Conservation (phyloP, 495 filamentous ascomycete genomes). For the Penicillium tannophilum region DNA sequence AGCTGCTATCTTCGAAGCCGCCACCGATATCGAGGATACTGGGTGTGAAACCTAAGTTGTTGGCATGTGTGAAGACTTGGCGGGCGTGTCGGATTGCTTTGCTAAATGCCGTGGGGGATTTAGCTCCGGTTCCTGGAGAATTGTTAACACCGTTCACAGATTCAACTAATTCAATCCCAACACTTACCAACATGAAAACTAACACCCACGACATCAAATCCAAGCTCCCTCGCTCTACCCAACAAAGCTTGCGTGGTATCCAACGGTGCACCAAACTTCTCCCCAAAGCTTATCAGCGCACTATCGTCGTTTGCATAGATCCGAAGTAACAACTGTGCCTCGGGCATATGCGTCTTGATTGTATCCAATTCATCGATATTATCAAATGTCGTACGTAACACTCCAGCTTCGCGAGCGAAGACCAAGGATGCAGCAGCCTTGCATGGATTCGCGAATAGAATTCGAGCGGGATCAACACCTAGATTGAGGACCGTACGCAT, state of each 20-base stretch:
- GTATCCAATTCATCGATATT: slow-evolving; percentile 38
- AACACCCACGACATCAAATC: slow-evolving; percentile 32
- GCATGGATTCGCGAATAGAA: slow-evolving; percentile 40
- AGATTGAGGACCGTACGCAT: slow-evolving; percentile 29
- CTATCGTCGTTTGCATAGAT: slow-evolving; percentile 32
- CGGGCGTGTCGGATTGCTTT: slow-evolving; percentile 30
- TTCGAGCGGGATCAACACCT: slow-evolving; percentile 31
- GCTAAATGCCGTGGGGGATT: slow-evolving; percentile 23
- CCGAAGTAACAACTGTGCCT: slow-evolving; percentile 31
- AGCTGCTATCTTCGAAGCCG: slow-evolving; percentile 31
- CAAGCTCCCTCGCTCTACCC: slow-evolving; percentile 25
- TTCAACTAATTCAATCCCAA: not conserved
- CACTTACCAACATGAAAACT: slow-evolving; percentile 40
- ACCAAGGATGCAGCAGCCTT: slow-evolving; percentile 27
- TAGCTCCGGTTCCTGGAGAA: slow-evolving; percentile 27
- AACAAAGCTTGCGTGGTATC: slow-evolving; percentile 24
- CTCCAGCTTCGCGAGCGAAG: slow-evolving; percentile 23
- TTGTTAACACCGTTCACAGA: not conserved
- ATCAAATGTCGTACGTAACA: slow-evolving; percentile 36
- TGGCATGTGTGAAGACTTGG: slow-evolving; percentile 24
- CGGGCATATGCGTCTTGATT: slow-evolving; percentile 28
- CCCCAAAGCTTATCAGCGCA: slow-evolving; percentile 26
- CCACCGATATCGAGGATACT: slow-evolving; percentile 36
- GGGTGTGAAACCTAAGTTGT: slow-evolving; percentile 15
- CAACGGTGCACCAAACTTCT: slow-evolving; percentile 35